Conservation (phyloP, 148 eudicot genomes). For the Camellia lanceoleosa region DNA sequence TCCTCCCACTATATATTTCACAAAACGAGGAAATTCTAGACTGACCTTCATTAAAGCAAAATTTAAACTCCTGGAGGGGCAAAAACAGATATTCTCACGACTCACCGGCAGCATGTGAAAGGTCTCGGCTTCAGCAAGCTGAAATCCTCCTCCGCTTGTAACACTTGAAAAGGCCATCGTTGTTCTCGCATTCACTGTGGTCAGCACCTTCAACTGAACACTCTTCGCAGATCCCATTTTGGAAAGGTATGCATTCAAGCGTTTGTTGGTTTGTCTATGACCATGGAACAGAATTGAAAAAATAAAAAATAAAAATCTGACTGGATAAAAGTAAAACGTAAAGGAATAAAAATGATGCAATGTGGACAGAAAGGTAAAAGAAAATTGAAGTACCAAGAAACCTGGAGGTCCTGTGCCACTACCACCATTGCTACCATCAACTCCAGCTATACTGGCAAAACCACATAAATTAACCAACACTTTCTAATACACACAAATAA, state of each 20-base stretch:
- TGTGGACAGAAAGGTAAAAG: background rate
- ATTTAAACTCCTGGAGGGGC: background rate
- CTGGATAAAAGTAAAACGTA: background rate
- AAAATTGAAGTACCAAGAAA: conserved; percentile 31
- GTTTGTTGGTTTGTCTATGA: conserved; percentile 30
- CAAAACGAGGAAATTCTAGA: background rate
- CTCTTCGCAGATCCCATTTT: conserved; percentile 4
- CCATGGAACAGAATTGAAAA: background rate
- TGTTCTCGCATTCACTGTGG: conserved; percentile 23
- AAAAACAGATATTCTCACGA: background rate
- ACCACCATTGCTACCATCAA: conserved; percentile 15
- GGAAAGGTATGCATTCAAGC: conserved; percentile 17
- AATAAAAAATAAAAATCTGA: background rate
- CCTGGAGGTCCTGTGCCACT: conserved; percentile 19
- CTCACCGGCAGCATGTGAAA: background rate
- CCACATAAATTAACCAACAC: conserved; percentile 7
- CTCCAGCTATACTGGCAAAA: conserved; percentile 33
- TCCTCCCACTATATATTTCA: conserved; percentile 1
- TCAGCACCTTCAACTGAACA: conserved; percentile 12
- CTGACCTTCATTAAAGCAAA: background rate
- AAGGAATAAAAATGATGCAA: background rate
- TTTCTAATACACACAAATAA: background rate
- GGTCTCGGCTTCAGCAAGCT: conserved; percentile 26
- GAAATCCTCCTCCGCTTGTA: conserved; percentile 49
- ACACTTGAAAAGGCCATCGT: conserved; percentile 25